Evolutionary conservation across 2,329 filamentous ascomycete species (phyloP).

Genomic region (Pseudogymnoascus destructans): DNA sequence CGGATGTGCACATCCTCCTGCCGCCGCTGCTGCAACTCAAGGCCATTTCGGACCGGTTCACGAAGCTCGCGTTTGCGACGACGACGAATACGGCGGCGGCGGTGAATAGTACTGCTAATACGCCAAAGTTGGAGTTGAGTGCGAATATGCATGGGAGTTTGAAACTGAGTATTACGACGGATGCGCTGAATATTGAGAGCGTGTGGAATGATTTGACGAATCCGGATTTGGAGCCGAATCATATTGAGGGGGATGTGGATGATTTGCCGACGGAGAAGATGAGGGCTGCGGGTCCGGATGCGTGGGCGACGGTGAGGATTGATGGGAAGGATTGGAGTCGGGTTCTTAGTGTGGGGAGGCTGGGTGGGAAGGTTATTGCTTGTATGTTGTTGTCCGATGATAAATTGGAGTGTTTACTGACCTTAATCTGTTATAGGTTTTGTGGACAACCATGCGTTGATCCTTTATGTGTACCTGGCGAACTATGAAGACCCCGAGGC

Average conservation of each 20-base stretch:
- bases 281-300: slow-evolving; percentile 61
- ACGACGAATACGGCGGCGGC: slow-evolving; percentile 15
- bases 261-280: slow-evolving; percentile 67
- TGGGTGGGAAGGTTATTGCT: slow-evolving; percentile 85
- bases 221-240: slow-evolving; percentile 68
- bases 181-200: slow-evolving; percentile 72
- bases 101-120: slow-evolving; percentile 20
- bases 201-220: slow-evolving; percentile 79
- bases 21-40: slow-evolving; percentile 82
- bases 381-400: slow-evolving; percentile 38
- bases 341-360: slow-evolving; percentile 80
- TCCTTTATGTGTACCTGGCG: slow-evolving; percentile 70
- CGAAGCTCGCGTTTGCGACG: slow-evolving; percentile 56
- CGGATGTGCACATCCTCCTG: slow-evolving; percentile 86
- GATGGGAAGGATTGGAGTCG: slow-evolving; percentile 90
- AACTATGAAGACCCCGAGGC: slow-evolving; percentile 30
- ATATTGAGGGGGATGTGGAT: slow-evolving; percentile 52
- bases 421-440: slow-evolving; percentile 37
- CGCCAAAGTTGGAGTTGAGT: slow-evolving; percentile 66
- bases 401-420: slow-evolving; percentile 16
- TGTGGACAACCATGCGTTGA: slow-evolving; percentile 64
- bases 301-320: slow-evolving; percentile 80
- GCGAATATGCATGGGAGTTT: slow-evolving; percentile 92
- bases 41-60: slow-evolving; percentile 89
- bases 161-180: slow-evolving; percentile 65